phyloP scores from a whole-genome alignment of 306 rosid genomes.

The Malus sieversii region DNA sequence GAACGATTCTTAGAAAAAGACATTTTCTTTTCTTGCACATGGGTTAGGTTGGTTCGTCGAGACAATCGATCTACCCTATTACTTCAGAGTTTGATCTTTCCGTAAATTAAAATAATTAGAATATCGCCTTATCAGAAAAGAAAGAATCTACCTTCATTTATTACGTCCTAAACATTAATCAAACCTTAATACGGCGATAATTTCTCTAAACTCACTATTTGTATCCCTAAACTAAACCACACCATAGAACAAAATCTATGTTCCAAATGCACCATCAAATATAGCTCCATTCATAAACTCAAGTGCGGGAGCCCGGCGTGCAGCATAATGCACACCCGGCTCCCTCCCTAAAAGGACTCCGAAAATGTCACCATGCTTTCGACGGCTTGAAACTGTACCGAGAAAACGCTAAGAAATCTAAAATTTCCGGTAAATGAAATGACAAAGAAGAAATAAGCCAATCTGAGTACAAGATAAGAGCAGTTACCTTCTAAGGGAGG shows the following conservation, averaged over 20 bases:
- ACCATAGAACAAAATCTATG: neutral
- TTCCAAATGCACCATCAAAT: neutral
- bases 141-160: neutral
- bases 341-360: neutral
- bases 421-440: neutral
- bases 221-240: neutral
- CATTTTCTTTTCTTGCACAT: neutral
- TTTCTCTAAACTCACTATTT: neutral
- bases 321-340: neutral
- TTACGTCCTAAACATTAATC: neutral
- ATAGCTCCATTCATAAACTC: neutral
- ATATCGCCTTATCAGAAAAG: too few species aligned
- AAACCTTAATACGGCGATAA: neutral
- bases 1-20: neutral
- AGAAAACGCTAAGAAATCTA: neutral
- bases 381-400: neutral
- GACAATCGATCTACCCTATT: too few species aligned
- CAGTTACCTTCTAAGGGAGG: conserved; percentile 21
- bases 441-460: neutral
- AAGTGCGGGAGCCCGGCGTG: neutral
- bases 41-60: too few species aligned
- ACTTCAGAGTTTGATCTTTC: too few species aligned
- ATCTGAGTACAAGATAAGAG: neutral
- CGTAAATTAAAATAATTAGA: neutral
- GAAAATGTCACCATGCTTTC: neutral